Evolutionary conservation across 306 rosid genomes (phyloP), one percentile per base, ranked within the genome.

Genomic region (Glycyrrhiza uralensis): DNA sequence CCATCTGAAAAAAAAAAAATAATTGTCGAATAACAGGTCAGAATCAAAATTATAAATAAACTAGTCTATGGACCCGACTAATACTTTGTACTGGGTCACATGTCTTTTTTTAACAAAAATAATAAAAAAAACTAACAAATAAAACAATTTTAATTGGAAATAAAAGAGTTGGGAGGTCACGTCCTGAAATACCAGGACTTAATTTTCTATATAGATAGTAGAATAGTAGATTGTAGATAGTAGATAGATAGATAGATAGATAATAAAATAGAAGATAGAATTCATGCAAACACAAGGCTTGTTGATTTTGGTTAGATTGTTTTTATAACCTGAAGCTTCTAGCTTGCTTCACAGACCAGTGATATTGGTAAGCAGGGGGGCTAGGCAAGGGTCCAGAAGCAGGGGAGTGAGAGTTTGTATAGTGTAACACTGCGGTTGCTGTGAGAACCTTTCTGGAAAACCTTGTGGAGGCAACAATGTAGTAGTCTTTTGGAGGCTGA

Each of bases 321-420:
- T 18, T 14, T 13, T 58, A 42, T 55, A 7, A 94, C 98, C 96
- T 89, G 86, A 63, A 87, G 83, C 89, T 86, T 88, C 97, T 89
- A 26, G 97, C 96, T 85, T 95, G 97, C 86, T 78, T 50, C 81
- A 91, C 75, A 65, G 99, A 94, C 96, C 99, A 94, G 35, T 86
- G 84, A 19, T 85, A 76, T 74, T 81, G 79, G 55, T 66, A 44
- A 14, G 83, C 47, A 8, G 97, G 97, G 57, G 92, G 82, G 59
- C 85, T 83, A 46, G 99, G 97, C 72, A 87, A 41, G 56, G 96
- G 90, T 64, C 97, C 95, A 47, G 93, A 86, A 80, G 83, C 89
- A 0, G 89, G 82, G 56, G 93, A 79, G 26, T 83, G 88, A 74
- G 99, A 94, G 79, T 88, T 94, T n/a, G 93, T 22, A 56, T 94